Evolutionary conservation across 495 filamentous ascomycete genomes (phyloP).

Genomic region (Penicillium parvum): DNA sequence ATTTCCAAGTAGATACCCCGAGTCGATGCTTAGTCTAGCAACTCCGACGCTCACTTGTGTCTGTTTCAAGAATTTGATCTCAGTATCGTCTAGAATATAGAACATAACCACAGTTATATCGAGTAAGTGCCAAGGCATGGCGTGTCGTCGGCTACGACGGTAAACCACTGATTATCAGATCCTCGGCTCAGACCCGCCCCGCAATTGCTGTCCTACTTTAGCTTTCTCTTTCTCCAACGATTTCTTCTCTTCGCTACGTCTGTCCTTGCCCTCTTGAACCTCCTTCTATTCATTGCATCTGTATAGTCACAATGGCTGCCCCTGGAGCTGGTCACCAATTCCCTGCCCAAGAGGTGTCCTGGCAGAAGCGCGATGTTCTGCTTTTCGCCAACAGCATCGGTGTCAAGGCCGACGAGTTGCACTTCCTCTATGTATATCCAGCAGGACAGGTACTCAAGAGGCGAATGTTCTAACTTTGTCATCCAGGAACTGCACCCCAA

Average conservation of each 20-base stretch:
- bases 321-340: slow-evolving; percentile 79
- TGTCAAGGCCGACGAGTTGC: slow-evolving; percentile 75
- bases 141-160: slow-evolving; percentile 16
- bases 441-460: slow-evolving; percentile 9
- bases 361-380: slow-evolving; percentile 81
- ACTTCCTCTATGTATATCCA: slow-evolving; percentile 74
- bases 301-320: slow-evolving; percentile 35
- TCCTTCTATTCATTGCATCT: neutral
- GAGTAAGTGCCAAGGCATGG: slow-evolving; percentile 10
- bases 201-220: slow-evolving; percentile 24
- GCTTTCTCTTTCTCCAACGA: slow-evolving; percentile 1
- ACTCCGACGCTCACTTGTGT: slow-evolving; percentile 36
- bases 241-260: neutral
- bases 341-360: slow-evolving; percentile 64
- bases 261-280: neutral
- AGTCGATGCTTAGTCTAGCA: slow-evolving; percentile 50
- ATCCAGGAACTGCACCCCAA: slow-evolving; percentile 72
- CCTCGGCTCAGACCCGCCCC: slow-evolving; percentile 27
- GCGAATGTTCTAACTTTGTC: neutral
- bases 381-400: slow-evolving; percentile 88
- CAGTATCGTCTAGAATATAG: neutral
- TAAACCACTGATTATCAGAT: slow-evolving; percentile 28
- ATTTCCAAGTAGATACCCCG: slow-evolving; percentile 49
- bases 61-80: slow-evolving; percentile 3
- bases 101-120: neutral